Conservation (phyloP, 208 protist genomes). For the Leishmania amazonensis region DNA sequence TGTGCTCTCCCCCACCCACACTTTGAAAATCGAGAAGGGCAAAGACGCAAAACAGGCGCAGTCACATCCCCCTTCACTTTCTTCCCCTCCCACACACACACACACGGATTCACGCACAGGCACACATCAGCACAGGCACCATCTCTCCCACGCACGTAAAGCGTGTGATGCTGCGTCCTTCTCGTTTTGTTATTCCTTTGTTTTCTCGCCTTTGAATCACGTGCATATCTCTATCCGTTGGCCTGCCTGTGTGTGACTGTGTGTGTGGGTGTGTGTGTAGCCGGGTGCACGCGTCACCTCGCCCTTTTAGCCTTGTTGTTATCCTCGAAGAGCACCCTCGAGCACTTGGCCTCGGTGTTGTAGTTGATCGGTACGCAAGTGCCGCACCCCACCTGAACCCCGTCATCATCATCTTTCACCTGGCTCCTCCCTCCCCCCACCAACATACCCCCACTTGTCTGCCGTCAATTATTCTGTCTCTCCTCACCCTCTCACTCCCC, state of each 20-base stretch:
- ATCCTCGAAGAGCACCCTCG: no score
- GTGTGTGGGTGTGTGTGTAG: conserved; percentile 1
- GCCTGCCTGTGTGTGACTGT: neutral
- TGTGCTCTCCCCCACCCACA: neutral
- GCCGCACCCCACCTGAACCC: neutral
- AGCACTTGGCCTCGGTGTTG: neutral
- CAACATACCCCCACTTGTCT: neutral
- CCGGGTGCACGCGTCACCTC: neutral
- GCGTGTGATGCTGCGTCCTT: neutral
- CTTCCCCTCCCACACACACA: neutral
- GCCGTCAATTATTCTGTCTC: neutral
- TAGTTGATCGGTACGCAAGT: neutral
- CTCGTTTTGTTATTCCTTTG: neutral
- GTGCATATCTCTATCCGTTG: neutral
- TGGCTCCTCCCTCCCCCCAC: neutral
- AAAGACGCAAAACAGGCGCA: neutral
- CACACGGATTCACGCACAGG: neutral
- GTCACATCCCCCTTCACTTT: no score
- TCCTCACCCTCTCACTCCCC: neutral
- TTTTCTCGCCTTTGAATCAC: neutral
- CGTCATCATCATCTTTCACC: neutral
- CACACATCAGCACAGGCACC: neutral
- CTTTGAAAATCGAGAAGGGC: neutral
- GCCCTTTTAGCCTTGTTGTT: neutral
- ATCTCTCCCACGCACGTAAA: neutral